A percentile compares a stretch with the other conserved stretches of the same genome.
phyloP scores from a whole-genome alignment of 306 rosid genomes.

The Abrus pulchellus region DNA sequence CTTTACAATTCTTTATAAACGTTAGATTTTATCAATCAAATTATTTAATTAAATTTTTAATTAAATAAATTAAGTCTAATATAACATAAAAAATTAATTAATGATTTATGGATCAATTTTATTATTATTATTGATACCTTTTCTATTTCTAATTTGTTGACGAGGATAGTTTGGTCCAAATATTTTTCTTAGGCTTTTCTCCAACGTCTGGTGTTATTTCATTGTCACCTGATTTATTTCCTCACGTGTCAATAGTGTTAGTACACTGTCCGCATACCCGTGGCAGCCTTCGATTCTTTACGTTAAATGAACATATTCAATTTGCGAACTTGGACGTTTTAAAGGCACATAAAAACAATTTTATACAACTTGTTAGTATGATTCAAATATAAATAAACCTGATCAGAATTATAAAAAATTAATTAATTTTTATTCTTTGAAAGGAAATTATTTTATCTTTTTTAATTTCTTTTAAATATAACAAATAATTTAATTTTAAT shows the following conservation, averaged over 20 bases:
- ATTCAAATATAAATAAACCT: background rate
- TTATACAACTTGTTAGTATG: no score
- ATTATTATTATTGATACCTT: background rate
- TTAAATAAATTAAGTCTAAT: no score
- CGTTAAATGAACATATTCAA: background rate
- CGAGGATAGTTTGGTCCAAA: background rate
- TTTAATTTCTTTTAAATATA: no score
- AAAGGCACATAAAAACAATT: background rate
- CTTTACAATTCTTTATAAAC: no score
- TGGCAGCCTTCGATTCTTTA: background rate
- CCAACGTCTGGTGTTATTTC: background rate
- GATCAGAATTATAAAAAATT: background rate
- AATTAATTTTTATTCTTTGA: no score
- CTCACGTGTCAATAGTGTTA: background rate
- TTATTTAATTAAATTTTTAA: no score
- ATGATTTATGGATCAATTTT: background rate
- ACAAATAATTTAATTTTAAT: no score
- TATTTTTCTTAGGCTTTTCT: background rate
- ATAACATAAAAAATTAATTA: no score
- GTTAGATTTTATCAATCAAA: no score
- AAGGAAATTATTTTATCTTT: no score
- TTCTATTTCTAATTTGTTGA: background rate
- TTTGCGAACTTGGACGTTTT: background rate
- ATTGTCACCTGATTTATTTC: background rate
- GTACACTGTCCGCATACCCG: background rate